Base-by-base conservation (phyloP, 2,329 filamentous ascomycete species). In the Thielaviopsis punctulata region DNA sequence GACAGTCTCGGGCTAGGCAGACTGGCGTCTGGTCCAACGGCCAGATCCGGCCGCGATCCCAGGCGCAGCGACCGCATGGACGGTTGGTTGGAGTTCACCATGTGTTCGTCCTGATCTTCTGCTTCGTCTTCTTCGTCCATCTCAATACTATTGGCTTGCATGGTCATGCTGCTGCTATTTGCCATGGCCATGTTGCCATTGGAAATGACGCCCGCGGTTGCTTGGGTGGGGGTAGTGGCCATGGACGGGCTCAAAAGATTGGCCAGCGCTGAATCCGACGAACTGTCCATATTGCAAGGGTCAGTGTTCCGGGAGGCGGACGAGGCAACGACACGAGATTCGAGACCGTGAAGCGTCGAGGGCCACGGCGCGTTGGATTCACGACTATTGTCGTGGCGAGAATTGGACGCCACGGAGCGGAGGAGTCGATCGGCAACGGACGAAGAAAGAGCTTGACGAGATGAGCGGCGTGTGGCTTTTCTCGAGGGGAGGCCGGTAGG, bases 1-100 rank as follows among this genome's bases (percentile, higher is more conserved):
- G 92, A 98, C 53, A 98, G 69, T 61, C 92, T 89, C 30, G 92
- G 92, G 64, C 92, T 98, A 50, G 92, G 92, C 56, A 98, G 73
- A 66, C 87, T 95, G 57, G 86, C 87, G 69, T 95, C 90, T 63
- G 92, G 85, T 39, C 82, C 80, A 53, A 80, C 78, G 52, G 82
- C 75, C 46, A 80, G 83, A 60, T 88, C 81, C 48, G 89, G 72
- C 47, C 68, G 69, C 22, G 76, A 71, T 25, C 73, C 65, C 45
- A 33, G 49, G 48, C n/a, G 66, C 63, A 21, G 52, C 45, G 33
- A 45, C 23, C 33, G 49, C 48, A 23, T 51, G 6, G 22, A 44
- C 6, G 13, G 13, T 15, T 36, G 30, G 30, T 9, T 36, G 13
- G 7, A 12, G 13, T 12, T 36, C 13, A 15, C 30, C 25, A 33